Evolutionary conservation across 1,139 yeast genomes (phyloP).

Genomic region (Meyerozyma guilliermondii): DNA sequence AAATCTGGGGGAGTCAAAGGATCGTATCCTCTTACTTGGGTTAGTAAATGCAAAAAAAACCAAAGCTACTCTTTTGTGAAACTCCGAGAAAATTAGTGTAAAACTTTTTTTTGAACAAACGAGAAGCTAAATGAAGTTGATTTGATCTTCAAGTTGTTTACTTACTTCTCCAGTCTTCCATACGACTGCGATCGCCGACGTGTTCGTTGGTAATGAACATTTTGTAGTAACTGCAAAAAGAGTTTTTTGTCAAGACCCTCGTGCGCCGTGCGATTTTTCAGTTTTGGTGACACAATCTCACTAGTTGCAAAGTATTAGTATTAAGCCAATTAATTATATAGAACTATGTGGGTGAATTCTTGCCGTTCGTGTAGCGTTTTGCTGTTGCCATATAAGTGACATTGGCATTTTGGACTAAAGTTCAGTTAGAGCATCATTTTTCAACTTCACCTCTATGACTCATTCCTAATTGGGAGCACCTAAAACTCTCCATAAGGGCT

Average conservation of each 20-base stretch:
- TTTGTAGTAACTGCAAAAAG: constrained; percentile 9
- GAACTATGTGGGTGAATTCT: no score
- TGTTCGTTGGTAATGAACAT: constrained; percentile 85
- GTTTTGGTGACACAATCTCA: neutral
- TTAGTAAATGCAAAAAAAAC: constrained; percentile 3
- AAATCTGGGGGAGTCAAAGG: constrained; percentile 94
- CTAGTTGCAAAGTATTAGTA: neutral
- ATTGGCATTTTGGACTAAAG: no score
- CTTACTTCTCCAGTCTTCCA: constrained; percentile 89
- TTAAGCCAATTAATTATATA: no score
- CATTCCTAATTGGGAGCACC: neutral
- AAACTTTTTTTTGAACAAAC: neutral
- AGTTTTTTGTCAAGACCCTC: neutral
- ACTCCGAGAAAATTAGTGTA: neutral
- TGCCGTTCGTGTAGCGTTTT: no score
- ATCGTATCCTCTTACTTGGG: constrained; percentile 59
- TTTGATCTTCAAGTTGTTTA: constrained; percentile 7
- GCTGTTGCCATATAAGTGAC: no score
- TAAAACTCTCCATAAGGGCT: no score
- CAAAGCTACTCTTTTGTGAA: neutral
- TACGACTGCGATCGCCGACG: constrained; percentile 73
- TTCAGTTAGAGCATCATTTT: no score
- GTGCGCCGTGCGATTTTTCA: neutral
- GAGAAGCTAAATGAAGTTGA: no score
- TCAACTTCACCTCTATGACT: neutral